phyloP scores from a whole-genome alignment of 768 basidiomycete genomes.

The Xanthoconium stramineum region DNA sequence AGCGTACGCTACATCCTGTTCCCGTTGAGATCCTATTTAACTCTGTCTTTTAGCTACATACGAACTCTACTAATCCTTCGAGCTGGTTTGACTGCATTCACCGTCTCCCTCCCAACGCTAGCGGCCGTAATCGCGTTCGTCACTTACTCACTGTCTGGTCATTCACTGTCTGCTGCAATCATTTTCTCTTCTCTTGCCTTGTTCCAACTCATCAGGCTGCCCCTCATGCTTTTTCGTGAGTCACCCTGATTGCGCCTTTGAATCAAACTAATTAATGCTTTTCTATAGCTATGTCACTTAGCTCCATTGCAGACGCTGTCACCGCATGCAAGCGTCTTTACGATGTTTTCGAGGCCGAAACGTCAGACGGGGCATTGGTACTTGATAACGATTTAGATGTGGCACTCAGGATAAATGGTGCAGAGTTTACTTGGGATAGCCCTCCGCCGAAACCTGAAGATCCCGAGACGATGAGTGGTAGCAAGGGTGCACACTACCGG shows the following conservation, averaged over 20 bases:
- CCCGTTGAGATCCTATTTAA: conserved; percentile 3
- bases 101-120: conserved; percentile 69
- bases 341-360: conserved; percentile 83
- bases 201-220: conserved; percentile 80
- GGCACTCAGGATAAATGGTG: conserved; percentile 66
- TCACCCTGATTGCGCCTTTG: not conserved
- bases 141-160: conserved; percentile 72
- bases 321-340: conserved; percentile 77
- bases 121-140: conserved; percentile 78
- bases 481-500: conserved; percentile 1
- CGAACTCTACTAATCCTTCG: conserved; percentile 65
- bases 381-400: conserved; percentile 53
- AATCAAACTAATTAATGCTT: conserved; percentile 6
- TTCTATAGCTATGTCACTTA: conserved; percentile 60
- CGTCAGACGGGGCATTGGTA: conserved; percentile 54
- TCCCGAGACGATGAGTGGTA: conserved; percentile 11
- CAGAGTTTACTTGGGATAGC: conserved; percentile 85
- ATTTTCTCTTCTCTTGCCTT: conserved; percentile 84
- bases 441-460: conserved; percentile 52
- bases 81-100: conserved; percentile 63
- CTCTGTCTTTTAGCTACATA: conserved; percentile 44
- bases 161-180: conserved; percentile 61
- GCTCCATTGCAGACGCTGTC: conserved; percentile 78
- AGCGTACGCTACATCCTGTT: conserved; percentile 35
- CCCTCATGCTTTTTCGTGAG: conserved; percentile 68